These are phyloP conservation scores for Microsporum ferrugineum DNA, from an alignment of 2,329 filamentous ascomycete genomes.

Conservation along the genomic window DNA sequence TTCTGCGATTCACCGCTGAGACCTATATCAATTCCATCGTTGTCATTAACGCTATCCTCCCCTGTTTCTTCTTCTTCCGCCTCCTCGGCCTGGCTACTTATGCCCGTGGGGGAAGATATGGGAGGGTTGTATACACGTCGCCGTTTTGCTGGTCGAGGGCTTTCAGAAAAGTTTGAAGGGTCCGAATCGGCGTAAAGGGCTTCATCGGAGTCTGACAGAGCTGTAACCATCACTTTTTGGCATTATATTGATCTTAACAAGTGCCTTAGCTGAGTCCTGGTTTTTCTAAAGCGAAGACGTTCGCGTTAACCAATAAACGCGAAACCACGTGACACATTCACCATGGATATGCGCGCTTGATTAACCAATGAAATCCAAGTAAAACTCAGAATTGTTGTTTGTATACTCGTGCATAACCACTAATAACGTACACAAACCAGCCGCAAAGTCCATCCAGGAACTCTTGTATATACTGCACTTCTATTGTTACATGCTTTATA, in stretches of 20 bases:
- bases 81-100: neutral
- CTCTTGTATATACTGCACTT: neutral
- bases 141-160: slow-evolving; percentile 25
- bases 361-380: neutral
- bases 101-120: neutral
- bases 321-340: neutral
- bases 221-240: slow-evolving; percentile 1
- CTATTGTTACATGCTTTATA: slow-evolving; percentile 16
- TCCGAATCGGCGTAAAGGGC: neutral
- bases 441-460: neutral
- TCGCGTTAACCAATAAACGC: slow-evolving; percentile 4
- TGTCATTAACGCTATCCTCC: neutral
- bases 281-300: slow-evolving; percentile 8
- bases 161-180: slow-evolving; percentile 7
- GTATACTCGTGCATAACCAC: too few relatives aligned
- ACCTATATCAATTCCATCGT: neutral
- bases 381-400: neutral
- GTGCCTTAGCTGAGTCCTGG: neutral
- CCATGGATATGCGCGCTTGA: neutral
- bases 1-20: neutral
- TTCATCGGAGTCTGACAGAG: neutral
- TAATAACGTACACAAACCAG: neutral
- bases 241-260: neutral
- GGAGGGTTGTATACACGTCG: slow-evolving; percentile 20
- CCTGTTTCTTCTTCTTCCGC: neutral